Conservation (phyloP, 371 early-diverging fungal genomes). For the Actinomortierella wolfii region DNA sequence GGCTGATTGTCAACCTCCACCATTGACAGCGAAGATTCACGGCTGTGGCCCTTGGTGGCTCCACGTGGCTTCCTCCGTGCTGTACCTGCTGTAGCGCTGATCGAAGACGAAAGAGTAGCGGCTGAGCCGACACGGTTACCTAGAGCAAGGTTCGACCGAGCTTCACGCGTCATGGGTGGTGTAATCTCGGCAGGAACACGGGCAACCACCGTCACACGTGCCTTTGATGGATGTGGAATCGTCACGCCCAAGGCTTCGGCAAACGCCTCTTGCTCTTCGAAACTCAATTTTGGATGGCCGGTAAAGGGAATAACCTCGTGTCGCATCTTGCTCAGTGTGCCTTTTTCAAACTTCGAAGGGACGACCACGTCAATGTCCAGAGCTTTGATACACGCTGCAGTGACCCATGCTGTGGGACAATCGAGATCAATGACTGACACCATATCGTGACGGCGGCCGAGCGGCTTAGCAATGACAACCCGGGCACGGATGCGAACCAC, state of each 20-base stretch:
- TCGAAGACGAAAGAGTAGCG: no score
- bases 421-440: slow-evolving; percentile 43
- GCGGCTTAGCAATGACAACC: slow-evolving; percentile 43
- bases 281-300: slow-evolving; percentile 17
- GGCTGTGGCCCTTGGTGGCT: no score
- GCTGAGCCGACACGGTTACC: no score
- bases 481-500: slow-evolving; percentile 33
- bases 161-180: no score
- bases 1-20: no score
- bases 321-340: slow-evolving; percentile 32
- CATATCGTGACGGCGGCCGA: slow-evolving; percentile 41
- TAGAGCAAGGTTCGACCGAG: no score
- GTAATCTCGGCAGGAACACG: no score
- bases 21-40: no score
- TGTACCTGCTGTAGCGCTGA: no score
- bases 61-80: no score
- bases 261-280: slow-evolving; percentile 28
- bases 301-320: slow-evolving; percentile 37
- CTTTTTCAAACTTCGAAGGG: slow-evolving; percentile 34
- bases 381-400: slow-evolving; percentile 31
- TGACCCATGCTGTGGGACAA: slow-evolving; percentile 40
- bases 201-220: no score
- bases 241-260: slow-evolving; percentile 25
- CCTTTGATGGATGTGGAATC: slow-evolving; percentile 3
- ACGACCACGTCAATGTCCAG: slow-evolving; percentile 24